These are phyloP conservation scores for Logfia minima DNA, from an alignment of 129 eudicot genomes.

Conservation along the genomic window DNA sequence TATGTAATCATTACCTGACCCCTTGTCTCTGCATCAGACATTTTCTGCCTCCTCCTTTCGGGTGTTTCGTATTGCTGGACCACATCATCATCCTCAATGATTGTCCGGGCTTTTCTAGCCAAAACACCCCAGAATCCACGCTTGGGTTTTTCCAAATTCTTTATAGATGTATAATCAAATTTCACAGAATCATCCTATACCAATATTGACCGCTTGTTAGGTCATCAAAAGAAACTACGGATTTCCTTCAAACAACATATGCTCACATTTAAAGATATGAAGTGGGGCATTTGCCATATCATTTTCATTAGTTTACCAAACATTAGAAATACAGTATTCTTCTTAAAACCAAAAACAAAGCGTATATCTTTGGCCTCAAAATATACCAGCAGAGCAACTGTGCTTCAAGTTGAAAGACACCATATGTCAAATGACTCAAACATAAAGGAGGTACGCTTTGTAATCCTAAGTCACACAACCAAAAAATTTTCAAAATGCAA, in stretches of 20 bases:
- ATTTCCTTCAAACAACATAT: slow-evolving; percentile 6
- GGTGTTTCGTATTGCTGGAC: slow-evolving; percentile 39
- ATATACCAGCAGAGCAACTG: neutral
- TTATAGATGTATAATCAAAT: slow-evolving; percentile 46
- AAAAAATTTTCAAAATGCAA: too few species aligned
- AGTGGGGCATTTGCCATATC: neutral
- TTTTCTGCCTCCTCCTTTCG: slow-evolving; percentile 37
- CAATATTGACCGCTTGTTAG: slow-evolving; percentile 17
- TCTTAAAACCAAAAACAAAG: neutral
- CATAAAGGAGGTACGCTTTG: neutral
- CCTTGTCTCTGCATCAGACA: slow-evolving; percentile 44
- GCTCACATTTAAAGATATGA: neutral
- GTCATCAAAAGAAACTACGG: neutral
- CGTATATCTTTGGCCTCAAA: neutral
- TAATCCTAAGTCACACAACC: neutral
- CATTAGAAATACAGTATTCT: too few species aligned
- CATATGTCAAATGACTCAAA: too few species aligned
- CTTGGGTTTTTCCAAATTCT: slow-evolving; percentile 44
- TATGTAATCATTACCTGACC: slow-evolving; percentile 40
- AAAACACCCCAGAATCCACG: slow-evolving; percentile 80
- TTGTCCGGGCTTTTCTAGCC: slow-evolving; percentile 71
- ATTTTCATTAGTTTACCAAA: too few species aligned
- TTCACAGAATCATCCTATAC: slow-evolving; percentile 43
- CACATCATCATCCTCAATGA: slow-evolving; percentile 67
- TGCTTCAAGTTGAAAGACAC: neutral